Base-by-base conservation (phyloP, 148 eudicot species). In the Rhododendron kiyosumense region DNA sequence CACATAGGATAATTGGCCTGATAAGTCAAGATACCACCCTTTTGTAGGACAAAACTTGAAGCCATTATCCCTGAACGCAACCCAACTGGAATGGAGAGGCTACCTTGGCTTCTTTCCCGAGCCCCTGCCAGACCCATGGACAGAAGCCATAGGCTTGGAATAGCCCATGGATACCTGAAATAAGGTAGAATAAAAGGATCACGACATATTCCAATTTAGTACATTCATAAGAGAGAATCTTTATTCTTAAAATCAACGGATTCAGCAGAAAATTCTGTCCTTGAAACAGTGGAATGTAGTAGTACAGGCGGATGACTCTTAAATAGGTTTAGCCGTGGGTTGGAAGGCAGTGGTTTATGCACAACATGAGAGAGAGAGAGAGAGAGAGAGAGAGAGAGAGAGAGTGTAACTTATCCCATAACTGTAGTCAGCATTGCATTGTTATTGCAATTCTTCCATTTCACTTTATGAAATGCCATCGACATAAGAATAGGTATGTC, bases 71-170 rank as follows among this genome's bases (percentile, higher is more conserved):
- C 98, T 69, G 98, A 81, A 49, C 95, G 96, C 71, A 96, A 75
- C 75, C 99, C 99, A 67, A 94, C 92, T 54, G 99, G 95, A 79
- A 92, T 80, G 84, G 90, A 94, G 73, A 96, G 94, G 89, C 97
- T 91, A 43, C 98, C 99, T 87, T 92, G 91, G 86, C 84, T 89
- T 90, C 91, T 92, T 74, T 93, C 83, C 65, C 93, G 92, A 85
- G 89, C 95, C 86, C 99, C 97, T 8, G 97, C 89, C 28, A 96
- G 88, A 79, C 89, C 81, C 65, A 94, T 81, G 43, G 99, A 95
- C 81, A 95, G 83, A 54, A 94, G 86, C 97, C 94, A 95, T 57
- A 96, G 88, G 41, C 99, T 97, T 7, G 99, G 99, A 73, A 96
- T 88, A 57, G 96, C 94, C 87, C 79, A 83, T 79, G 89, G 84